Evolutionary conservation across 164 flowering plant genomes (phyloP), one percentile per base, ranked within the genome.

Genomic region (Vitis cinerea): DNA sequence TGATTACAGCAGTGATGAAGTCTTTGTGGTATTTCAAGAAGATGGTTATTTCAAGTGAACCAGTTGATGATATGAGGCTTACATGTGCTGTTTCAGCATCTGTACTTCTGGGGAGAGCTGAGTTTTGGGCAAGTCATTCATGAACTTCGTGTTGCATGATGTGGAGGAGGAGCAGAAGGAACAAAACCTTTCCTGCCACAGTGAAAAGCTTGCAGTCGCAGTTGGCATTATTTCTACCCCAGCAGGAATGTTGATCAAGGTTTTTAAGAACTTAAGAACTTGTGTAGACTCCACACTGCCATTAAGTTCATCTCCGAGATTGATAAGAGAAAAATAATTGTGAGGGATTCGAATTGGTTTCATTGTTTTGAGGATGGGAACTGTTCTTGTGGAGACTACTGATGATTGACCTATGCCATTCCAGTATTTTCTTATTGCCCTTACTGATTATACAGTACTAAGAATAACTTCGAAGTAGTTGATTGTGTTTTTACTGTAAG

Each of bases 151-250:
- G 60, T 59, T 81, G 65, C 84, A 81, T 70, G 84, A 79, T 70
- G 84, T 78, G 47, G 84, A 81, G 66, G 83, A 81, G 47, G 83
- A 78, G 66, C 79, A 81, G 72, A 81, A 78, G 68, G 83, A 75
- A 74, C 75, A 77, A 23, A 75, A 78, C 17, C 78, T 81, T 12
- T 48, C 65, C 5, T 70, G 71, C 59, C 84, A 81, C 60, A 81
- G 84, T 53, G 84, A 81, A 74, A 76, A 74, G 61, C 74, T 81
- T 54, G 84, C 84, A 9, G 77, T 81, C 68, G 84, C 82, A 6
- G 74, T 74, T 72, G 84, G 80, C 27, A 72, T 81, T 23, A 59
- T 79, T 11, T 7, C 70, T 19, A 81, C 82, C 15, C 72, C 78
- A 2, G 71, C 70, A 4, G 72, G 76, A 71, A 71, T 73, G 23